Percentiles rank a stretch among this genome's conserved stretches.
These are phyloP conservation scores for Coemansia sp. DNA, from an alignment of 371 early-diverging fungal genomes.

Conservation along the genomic window DNA sequence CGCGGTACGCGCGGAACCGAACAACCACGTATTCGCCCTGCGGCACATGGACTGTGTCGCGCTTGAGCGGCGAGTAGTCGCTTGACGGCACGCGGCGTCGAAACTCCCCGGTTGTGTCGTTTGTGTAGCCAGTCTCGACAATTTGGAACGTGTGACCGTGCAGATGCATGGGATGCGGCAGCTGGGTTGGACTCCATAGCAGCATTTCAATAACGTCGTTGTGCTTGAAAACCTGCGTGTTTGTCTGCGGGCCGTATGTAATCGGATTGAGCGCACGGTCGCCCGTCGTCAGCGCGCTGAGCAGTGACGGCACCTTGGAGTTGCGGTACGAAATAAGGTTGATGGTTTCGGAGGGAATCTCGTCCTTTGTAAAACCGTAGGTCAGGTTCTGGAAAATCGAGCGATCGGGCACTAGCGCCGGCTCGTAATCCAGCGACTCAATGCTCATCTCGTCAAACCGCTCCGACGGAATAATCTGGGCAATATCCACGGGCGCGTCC, in stretches of 20 bases:
- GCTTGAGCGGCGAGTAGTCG: constrained; percentile 59
- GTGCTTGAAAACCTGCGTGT: constrained; percentile 49
- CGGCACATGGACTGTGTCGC: constrained; percentile 68
- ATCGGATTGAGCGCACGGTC: constrained; percentile 54
- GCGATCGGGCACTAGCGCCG: constrained; percentile 13
- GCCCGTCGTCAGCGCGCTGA: constrained; percentile 64
- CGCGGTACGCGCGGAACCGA: constrained; percentile 71
- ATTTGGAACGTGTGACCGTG: constrained; percentile 83
- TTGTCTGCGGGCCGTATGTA: constrained; percentile 61
- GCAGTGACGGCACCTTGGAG: constrained; percentile 65
- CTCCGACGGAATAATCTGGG: constrained; percentile 18
- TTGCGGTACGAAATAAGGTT: constrained; percentile 67
- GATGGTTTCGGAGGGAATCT: constrained; percentile 74
- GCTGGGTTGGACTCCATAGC: constrained; percentile 65
- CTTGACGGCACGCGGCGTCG: constrained; percentile 7
- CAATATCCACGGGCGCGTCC: constrained; percentile 3
- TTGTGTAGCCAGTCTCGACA: constrained; percentile 55
- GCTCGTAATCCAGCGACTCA: constrained; percentile 15
- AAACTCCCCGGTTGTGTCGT: constrained; percentile 31
- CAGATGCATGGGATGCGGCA: constrained; percentile 76
- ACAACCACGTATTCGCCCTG: constrained; percentile 61
- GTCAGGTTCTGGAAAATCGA: constrained; percentile 30
- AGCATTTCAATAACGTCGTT: constrained; percentile 59
- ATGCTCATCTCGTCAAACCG: constrained; percentile 28
- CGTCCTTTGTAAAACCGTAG: constrained; percentile 61